Evolutionary conservation across 2,329 filamentous ascomycete genomes (phyloP).

Genomic region (Colletotrichum tabaci): DNA sequence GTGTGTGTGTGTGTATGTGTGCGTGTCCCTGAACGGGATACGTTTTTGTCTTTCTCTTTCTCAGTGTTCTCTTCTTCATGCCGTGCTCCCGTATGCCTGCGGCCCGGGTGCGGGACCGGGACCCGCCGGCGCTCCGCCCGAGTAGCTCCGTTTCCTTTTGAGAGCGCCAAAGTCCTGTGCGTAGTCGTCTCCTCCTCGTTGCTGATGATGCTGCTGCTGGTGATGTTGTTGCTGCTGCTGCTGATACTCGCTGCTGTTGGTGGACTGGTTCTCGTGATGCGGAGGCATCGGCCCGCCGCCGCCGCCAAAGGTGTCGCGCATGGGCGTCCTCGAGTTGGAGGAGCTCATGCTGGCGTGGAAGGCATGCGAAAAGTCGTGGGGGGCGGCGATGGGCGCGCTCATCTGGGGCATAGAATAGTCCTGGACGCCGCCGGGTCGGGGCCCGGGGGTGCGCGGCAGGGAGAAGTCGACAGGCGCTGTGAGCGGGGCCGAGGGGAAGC

Average conservation of each 20-base stretch:
- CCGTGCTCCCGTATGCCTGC: constrained; percentile 44
- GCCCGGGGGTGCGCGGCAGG: constrained; percentile 59
- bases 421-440: constrained; percentile 53
- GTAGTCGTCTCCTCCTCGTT: constrained; percentile 48
- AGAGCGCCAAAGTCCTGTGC: constrained; percentile 48
- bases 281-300: constrained; percentile 48
- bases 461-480: constrained; percentile 69
- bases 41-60: not conserved
- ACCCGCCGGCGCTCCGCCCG: constrained; percentile 32
- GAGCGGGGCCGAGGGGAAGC: constrained; percentile 68
- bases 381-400: constrained; percentile 67
- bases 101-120: constrained; percentile 39
- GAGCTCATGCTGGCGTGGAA: constrained; percentile 58
- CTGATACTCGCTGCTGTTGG: constrained; percentile 33
- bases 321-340: constrained; percentile 57
- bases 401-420: constrained; percentile 70
- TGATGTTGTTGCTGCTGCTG: constrained; percentile 37
- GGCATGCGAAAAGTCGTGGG: constrained; percentile 67
- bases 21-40: not conserved
- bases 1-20: no score
- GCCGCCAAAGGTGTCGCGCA: constrained; percentile 61
- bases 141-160: constrained; percentile 59
- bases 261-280: constrained; percentile 42
- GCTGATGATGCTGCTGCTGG: constrained; percentile 32
- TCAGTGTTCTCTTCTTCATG: constrained; percentile 15